These are phyloP conservation scores for Cystobasidiopsis lactophilus DNA, from an alignment of 768 basidiomycete genomes.

Conservation along the genomic window DNA sequence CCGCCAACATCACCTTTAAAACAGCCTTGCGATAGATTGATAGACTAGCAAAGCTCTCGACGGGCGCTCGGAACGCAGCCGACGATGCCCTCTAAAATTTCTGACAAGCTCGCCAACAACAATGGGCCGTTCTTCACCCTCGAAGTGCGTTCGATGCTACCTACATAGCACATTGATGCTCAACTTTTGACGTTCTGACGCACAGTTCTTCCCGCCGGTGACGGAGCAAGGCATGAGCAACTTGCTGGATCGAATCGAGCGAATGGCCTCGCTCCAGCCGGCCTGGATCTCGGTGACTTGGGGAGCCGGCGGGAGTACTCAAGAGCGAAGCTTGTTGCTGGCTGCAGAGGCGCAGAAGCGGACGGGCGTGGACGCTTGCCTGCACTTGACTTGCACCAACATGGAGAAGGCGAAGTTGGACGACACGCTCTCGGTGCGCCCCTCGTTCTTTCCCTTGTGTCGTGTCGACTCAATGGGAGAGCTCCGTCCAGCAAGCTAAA, in stretches of 20 bases:
- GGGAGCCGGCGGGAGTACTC: slow-evolving; percentile 90
- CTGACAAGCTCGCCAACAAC: background rate
- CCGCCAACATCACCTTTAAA: too few species aligned
- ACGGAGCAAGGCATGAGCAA: slow-evolving; percentile 79
- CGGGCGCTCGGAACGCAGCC: too few species aligned
- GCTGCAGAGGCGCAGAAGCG: slow-evolving; percentile 50
- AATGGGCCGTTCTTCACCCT: slow-evolving; percentile 65
- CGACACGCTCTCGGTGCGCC: slow-evolving; percentile 56
- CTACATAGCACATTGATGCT: background rate
- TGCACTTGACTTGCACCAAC: slow-evolving; percentile 97
- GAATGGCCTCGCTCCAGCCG: slow-evolving; percentile 53
- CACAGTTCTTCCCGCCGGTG: slow-evolving; percentile 70
- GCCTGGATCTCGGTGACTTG: slow-evolving; percentile 82
- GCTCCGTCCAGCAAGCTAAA: slow-evolving; percentile 40
- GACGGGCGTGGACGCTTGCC: slow-evolving; percentile 83
- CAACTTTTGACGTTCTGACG: too few species aligned
- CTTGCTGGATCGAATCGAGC: slow-evolving; percentile 60
- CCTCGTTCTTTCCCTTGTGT: slow-evolving; percentile 1
- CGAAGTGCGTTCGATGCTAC: slow-evolving; percentile 29
- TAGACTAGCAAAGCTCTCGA: too few species aligned
- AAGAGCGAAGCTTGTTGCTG: slow-evolving; percentile 64
- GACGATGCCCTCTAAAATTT: background rate
- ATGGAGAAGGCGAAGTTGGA: slow-evolving; percentile 95
- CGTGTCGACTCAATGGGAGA: background rate
- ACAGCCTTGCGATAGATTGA: too few species aligned